Evolutionary conservation across 331 rosid species (phyloP).

Genomic region (Saraca asoca): DNA sequence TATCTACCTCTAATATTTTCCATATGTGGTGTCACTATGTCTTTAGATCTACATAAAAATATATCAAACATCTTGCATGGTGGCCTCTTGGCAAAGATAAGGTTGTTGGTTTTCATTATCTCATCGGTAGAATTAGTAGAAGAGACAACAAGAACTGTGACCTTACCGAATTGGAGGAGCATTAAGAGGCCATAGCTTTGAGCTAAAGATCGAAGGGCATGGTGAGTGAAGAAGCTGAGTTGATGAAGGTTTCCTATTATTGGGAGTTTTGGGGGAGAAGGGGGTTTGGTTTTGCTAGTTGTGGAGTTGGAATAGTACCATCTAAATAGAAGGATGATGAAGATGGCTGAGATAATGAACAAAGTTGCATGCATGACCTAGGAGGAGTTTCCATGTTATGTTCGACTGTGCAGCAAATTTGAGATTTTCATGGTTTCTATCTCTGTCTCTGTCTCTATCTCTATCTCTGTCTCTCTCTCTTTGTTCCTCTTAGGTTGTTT

Average conservation of each 20-base stretch:
- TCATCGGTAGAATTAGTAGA: constrained; percentile 38
- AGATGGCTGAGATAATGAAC: background rate
- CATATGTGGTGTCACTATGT: constrained; percentile 38
- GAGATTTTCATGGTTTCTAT: background rate
- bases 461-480: no score
- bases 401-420: background rate
- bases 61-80: constrained; percentile 15
- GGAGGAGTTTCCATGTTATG: constrained; percentile 14
- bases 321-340: constrained; percentile 19
- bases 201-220: constrained; percentile 35
- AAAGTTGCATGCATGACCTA: background rate
- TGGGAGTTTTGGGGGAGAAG: constrained; percentile 52
- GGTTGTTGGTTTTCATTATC: constrained; percentile 44
- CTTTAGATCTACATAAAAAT: constrained; percentile 35
- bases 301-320: constrained; percentile 17
- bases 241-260: constrained; percentile 51
- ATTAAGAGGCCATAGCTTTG: constrained; percentile 43
- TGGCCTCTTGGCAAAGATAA: constrained; percentile 35
- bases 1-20: constrained; percentile 46
- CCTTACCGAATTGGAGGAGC: constrained; percentile 46
- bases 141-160: constrained; percentile 41
- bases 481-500: no score
- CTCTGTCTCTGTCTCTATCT: no score
- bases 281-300: constrained; percentile 21
- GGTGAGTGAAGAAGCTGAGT: constrained; percentile 40